These are phyloP conservation scores for Cercospora berteroae DNA, from an alignment of 2,329 filamentous ascomycete genomes.

Conservation along the genomic window DNA sequence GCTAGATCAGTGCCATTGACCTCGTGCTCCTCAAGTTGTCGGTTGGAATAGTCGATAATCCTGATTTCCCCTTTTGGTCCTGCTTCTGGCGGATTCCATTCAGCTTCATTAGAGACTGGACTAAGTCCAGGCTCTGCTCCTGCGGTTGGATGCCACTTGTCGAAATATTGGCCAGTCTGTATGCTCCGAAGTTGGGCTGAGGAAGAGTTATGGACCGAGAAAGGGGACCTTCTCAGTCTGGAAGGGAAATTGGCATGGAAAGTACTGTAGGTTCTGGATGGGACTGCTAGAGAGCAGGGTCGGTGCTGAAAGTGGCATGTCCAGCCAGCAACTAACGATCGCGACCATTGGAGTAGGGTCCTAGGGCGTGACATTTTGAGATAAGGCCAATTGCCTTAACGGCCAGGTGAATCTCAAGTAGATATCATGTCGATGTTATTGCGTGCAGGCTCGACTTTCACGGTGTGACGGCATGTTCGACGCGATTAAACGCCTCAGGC, in stretches of 20 bases:
- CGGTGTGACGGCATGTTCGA: not conserved
- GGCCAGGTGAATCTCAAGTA: not conserved
- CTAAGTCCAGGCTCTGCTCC: constrained; percentile 32
- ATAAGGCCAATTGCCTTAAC: not conserved
- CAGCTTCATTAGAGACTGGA: constrained; percentile 16
- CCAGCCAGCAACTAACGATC: not conserved
- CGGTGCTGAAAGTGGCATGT: not conserved
- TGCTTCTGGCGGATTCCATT: constrained; percentile 15
- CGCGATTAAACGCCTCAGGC: not conserved
- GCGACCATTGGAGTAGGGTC: not conserved
- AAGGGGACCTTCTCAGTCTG: too few relatives aligned
- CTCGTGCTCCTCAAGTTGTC: constrained; percentile 58
- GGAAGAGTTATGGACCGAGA: not conserved
- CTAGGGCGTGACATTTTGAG: not conserved
- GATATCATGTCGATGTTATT: not conserved
- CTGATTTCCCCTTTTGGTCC: constrained; percentile 66
- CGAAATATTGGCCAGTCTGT: constrained; percentile 3
- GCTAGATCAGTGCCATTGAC: constrained; percentile 69
- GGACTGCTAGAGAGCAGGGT: not conserved
- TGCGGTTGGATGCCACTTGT: constrained; percentile 19
- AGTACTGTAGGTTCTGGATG: not conserved
- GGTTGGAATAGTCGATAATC: constrained; percentile 77
- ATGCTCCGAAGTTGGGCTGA: not conserved
- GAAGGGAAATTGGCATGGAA: not conserved
- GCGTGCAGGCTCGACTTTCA: not conserved